Base-by-base conservation (phyloP, 805 yeast species). In the Metschnikowia amazonensis region DNA sequence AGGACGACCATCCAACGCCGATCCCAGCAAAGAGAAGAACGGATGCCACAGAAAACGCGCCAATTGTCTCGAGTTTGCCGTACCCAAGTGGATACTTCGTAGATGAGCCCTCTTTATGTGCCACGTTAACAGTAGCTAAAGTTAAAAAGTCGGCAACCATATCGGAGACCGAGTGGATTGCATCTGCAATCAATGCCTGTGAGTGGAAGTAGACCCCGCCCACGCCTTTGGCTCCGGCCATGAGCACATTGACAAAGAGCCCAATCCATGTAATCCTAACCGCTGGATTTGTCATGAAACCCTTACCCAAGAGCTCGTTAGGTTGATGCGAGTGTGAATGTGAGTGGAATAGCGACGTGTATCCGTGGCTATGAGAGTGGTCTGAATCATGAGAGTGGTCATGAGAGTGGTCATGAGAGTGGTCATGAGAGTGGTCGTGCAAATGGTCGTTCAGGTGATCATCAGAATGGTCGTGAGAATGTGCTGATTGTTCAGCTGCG, bases 141-240 rank as follows among this genome's bases (percentile, higher is more conserved):
- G 99, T 94, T 52, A 94, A 69, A 37, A 92, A 77, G 64, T 94
- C 99, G 7, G 96, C 86, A 13, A 94, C 77, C 69, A 92, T 72
- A 65, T 94, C 99, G 38, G 95, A 83, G 17, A 88, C 75, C 0
- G 98, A 92, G 67, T 94, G 99, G 24, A 89, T 83, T 1, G 97
- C 90, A 65, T 94, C 99, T 1, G 99, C 99, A 41, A 90, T 63
- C 46, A 94, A 76, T 2, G 97, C 90, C 63, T 90, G 97, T 0
- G 99, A 94, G 64, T 94, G 96, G 76, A 94, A 94, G 31, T 81
- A 81, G 14, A 88, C 72, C 6, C 99, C 99, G 25, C 98, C 98
- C 18, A 81, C 65, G 23, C 89, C 90, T 63, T 94, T 94, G 27
- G 90, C 83, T 1, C 79, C 70, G 0, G 96, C 97, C 84, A 94